Evolutionary conservation across 75 land plant species (phyloP).

Genomic region (Picea glauca): DNA sequence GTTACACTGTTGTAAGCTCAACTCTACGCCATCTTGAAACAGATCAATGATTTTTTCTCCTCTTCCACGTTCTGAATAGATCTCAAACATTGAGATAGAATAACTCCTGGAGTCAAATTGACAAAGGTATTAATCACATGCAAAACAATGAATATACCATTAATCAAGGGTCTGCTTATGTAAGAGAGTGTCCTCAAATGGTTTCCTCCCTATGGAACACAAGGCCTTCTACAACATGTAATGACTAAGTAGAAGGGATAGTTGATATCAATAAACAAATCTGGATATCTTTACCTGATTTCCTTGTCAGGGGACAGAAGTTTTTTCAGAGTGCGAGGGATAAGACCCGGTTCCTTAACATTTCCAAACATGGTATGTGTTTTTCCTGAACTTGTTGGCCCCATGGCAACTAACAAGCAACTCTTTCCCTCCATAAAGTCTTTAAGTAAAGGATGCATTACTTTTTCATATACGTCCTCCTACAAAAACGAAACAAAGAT

Average conservation of each 20-base stretch:
- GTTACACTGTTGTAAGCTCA: constrained; percentile 32
- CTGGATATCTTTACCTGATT: not conserved
- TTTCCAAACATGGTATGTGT: constrained; percentile 73
- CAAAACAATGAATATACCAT: not conserved
- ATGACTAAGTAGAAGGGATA: not conserved
- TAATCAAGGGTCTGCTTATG: not conserved
- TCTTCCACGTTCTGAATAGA: constrained; percentile 55
- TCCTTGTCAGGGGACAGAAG: constrained; percentile 26
- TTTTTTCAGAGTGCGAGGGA: constrained; percentile 40
- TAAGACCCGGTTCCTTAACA: constrained; percentile 53
- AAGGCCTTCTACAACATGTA: not conserved
- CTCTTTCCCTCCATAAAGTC: constrained; percentile 60
- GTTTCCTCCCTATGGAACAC: too few species aligned
- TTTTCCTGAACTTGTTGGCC: constrained; percentile 79
- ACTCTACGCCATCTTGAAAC: constrained; percentile 36
- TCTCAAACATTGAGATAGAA: constrained; percentile 69
- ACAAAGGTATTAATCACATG: not conserved
- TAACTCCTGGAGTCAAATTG: constrained; percentile 24
- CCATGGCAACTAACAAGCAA: constrained; percentile 63
- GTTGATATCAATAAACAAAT: not conserved
- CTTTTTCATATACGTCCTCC: constrained; percentile 50
- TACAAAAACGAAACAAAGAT: constrained; percentile 8
- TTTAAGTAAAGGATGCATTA: constrained; percentile 45
- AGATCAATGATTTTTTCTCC: constrained; percentile 56
- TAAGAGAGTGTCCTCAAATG: not conserved